Evolutionary conservation across 2,329 filamentous ascomycete genomes (phyloP), one percentile per base, ranked within the genome.

Genomic region (Ploettnerulaceae sp.): DNA sequence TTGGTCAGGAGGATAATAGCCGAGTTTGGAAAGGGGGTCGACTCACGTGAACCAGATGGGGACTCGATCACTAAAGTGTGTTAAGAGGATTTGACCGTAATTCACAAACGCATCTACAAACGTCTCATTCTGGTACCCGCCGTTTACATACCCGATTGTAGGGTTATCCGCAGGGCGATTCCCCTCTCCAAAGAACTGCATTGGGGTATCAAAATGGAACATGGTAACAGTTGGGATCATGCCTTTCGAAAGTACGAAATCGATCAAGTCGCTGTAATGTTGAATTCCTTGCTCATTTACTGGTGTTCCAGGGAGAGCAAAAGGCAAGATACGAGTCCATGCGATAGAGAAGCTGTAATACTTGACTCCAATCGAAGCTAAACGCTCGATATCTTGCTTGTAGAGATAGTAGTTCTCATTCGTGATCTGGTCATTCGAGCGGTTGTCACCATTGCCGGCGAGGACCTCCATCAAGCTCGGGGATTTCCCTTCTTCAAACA

Each of bases 261-360:
- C 64, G 54, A 77, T 74, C 6, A 77, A 61, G 40, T 77, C 71
- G 46, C 74, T 67, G 50, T 77, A 77, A 55, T 77, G 73, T 9
- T 72, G 65, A 11, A 77, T 62, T 1, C 66, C 74, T 37, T 71
- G 61, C 44, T 70, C 61, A 45, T 77, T 77, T 11, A 77, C 68
- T 0, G 74, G 74, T 0, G 73, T 70, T 0, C 70, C 71, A 0
- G 69, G 67, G 2, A 73, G 40, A 0, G 65, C 69, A 50, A 77
- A 77, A 0, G 74, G 74, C 4, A 77, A 48, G 26, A 77, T 74
- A 5, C 74, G 64, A 1, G 69, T 66, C 74, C 74, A 77, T 0
- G 72, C 62, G 44, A 77, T 73, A 3, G 69, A 72, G 51, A 76
- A 76, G 2, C 68, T 67, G 58, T 74, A 77, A 39, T 75, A 71